Base-by-base conservation (phyloP, 495 filamentous ascomycete species). In the Daldinia decipiens region DNA sequence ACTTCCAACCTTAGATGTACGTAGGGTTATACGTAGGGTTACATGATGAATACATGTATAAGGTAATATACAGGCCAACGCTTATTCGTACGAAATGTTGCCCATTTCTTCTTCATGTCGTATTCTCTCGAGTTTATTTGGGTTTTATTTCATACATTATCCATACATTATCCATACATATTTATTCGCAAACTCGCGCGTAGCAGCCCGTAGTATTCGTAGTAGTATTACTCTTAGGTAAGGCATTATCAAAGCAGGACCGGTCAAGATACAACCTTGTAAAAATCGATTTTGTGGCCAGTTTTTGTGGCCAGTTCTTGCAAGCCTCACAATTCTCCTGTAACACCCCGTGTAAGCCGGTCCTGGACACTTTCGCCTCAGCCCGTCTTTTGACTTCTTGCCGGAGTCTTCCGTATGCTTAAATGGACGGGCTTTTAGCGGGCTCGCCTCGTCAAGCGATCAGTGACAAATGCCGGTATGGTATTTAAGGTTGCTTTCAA, bases 401-500 rank as follows among this genome's bases (percentile, higher is more conserved):
- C 62, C 60, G 47, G 50, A 50, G 59, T 26, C 45, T 58, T 65
- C 40, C 61, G 55, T 24, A 47, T 45, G 54, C 34, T 58, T 58
- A 67, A 51, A 60, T 29, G 36, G 32, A 65, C 21, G 58, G 21
- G 59, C 34, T 13, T 36, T 3, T 36, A 36, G 34, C 12, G 2
- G 34, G 34, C 39, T 67, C 29, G 51, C 51, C 45, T 65, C 3
- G 36, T 34, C 32, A 56, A 55, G 50, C 36, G 53, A 65, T 66
- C 32, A 27, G 40, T 39, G 32, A 36, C 31, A 68, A 62, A 59
- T 58, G 59, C 45, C 27, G 43, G 39, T 56, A 63, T 59, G 43
- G 39, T 56, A 63, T 59, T 55, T 55, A 57, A 67, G 62, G 39
- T 66, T 57, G 52, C 57, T 53, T 62, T 62, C 52, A 61, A 70